A percentile compares a stretch with the other conserved stretches of the same genome.
Evolutionary conservation across 805 yeast species (phyloP).

Genomic region (Teunomyces kruisii): DNA sequence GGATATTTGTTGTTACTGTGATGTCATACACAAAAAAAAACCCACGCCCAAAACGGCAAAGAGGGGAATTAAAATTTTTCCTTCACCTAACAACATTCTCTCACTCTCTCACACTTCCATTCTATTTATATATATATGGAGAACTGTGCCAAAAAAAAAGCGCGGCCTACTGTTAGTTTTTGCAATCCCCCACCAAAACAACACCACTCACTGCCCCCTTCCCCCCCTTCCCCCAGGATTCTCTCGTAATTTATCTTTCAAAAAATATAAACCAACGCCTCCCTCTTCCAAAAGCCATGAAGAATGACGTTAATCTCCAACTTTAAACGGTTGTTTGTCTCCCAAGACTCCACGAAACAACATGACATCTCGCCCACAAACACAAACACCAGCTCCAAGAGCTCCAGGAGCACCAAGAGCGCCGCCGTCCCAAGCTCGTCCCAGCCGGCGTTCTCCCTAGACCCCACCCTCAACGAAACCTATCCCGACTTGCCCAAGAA

Average conservation of each 20-base stretch:
- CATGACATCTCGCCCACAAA: background rate
- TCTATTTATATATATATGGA: background rate
- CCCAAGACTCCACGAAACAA: background rate
- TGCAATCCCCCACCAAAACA: too few relatives aligned
- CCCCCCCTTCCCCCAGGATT: too few relatives aligned
- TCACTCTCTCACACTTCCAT: background rate
- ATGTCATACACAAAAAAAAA: background rate
- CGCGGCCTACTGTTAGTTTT: background rate
- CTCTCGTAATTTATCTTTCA: background rate
- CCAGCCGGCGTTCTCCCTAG: constrained; percentile 8
- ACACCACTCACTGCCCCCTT: too few relatives aligned
- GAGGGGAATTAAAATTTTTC: constrained; percentile 4
- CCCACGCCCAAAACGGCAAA: background rate
- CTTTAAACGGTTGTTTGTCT: constrained; percentile 13
- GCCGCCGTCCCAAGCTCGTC: background rate
- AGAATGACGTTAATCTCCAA: constrained; percentile 7
- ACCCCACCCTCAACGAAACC: constrained; percentile 9
- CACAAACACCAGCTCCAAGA: background rate
- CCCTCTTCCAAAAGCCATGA: background rate
- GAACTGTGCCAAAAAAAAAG: background rate
- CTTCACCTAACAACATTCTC: constrained; percentile 1
- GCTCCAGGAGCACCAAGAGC: background rate
- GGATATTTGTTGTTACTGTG: constrained; percentile 2
- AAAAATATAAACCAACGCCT: background rate
- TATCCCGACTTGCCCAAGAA: constrained; percentile 27